Conservation (phyloP, 257 asterid species). For the Nicotiana tabacum region DNA sequence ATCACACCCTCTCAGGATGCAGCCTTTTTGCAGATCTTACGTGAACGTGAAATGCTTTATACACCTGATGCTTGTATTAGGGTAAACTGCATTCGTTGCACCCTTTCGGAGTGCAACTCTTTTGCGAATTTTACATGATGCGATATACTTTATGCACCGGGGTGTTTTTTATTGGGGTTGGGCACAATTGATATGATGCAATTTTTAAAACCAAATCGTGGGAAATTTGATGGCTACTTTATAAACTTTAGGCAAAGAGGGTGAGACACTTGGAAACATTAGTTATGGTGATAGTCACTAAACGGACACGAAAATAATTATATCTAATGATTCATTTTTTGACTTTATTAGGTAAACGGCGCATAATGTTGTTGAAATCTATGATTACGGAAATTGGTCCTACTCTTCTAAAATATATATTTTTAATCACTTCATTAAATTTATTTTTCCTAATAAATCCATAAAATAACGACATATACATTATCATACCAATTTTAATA, state of each 20-base stretch:
- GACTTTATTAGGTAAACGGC: slow-evolving; percentile 33
- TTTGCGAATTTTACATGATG: no score
- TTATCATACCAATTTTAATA: no score
- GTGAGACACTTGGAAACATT: slow-evolving; percentile 12
- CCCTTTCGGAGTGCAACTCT: rapidly evolving
- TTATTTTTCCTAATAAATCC: no score
- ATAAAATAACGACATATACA: no score
- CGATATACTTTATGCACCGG: rapidly evolving
- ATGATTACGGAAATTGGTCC: slow-evolving; percentile 17
- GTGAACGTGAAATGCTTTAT: no score
- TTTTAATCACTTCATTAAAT: background rate
- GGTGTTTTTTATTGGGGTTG: slow-evolving; percentile 7
- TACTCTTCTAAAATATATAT: background rate
- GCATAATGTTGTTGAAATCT: slow-evolving; percentile 9
- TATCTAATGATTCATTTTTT: slow-evolving; percentile 20
- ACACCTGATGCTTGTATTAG: no score
- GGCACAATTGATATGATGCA: slow-evolving; percentile 1
- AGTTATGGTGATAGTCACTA: slow-evolving; percentile 23
- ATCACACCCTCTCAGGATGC: no score
- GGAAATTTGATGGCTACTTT: slow-evolving; percentile 4
- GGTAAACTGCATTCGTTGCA: no score
- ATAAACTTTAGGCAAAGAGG: slow-evolving; percentile 16
- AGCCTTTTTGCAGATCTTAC: no score
- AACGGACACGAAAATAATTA: slow-evolving; percentile 11
- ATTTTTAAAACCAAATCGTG: background rate